Evolutionary conservation across 2,329 filamentous ascomycete species (phyloP), one percentile per base, ranked within the genome.

Genomic region (Fusarium armeniacum): DNA sequence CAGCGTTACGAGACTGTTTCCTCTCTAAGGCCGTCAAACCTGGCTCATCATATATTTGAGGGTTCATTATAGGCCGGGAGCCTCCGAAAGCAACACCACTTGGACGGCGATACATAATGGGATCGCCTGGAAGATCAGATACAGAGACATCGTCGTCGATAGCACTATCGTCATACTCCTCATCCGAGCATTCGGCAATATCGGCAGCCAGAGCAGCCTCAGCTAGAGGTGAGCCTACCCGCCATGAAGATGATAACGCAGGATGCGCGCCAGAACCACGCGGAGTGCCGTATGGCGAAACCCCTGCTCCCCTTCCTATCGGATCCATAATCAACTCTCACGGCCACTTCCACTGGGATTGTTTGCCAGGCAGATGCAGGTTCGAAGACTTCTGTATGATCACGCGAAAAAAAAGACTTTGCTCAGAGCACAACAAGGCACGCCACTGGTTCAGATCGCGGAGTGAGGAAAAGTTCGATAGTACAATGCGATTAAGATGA

Each of bases 11-110:
- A 22, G 86, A 87, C 72, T 86, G 84, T 73, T 85, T 84, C 68
- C 83, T 82, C 75, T 91, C 89, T 10, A 83, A 76, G 49, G 83
- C 82, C 16, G 86, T 89, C 58, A 90, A 78, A 50, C 81, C 76
- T 5, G 83, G 80, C 49, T 85, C 83, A 20, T 83, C 81, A 16
- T 81, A 62, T 12, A 76, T 77, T 49, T 84, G 83, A 6, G 89
- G 88, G 28, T 93, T 86, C 62, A 97, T 84, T 6, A 91, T 87
- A 5, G 91, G 90, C 56, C 93, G 85, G 2, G 89, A 86, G 26
- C 90, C 90, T 15, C 91, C 91, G 63, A 88, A 92, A 32, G 91
- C 90, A 44, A 96, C 90, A 76, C 90, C 91, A 71, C 89, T 92
- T 1, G 93, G 93, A 46, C 93, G 87, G 58, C 92, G 89, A 81